phyloP scores from a whole-genome alignment of 306 rosid species.

The Fragaria vesca region DNA sequence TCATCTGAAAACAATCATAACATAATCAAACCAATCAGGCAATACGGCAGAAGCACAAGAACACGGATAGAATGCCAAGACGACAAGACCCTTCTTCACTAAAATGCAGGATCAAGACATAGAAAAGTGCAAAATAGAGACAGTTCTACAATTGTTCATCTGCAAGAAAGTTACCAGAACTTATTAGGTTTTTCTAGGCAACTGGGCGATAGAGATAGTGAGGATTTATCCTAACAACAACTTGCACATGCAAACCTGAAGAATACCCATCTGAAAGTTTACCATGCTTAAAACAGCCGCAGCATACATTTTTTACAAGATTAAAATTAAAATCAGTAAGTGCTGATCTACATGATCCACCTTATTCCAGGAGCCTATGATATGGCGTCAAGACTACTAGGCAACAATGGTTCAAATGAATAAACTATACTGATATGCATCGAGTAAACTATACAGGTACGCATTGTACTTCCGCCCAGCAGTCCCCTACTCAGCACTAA shows the following conservation, averaged over 20 bases:
- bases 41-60: background rate
- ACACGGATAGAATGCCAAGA: background rate
- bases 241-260: background rate
- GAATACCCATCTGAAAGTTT: background rate
- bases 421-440: too few species aligned
- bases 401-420: background rate
- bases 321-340: background rate
- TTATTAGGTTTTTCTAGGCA: background rate
- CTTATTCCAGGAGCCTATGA: background rate
- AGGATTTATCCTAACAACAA: background rate
- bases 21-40: background rate
- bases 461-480: background rate
- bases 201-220: background rate
- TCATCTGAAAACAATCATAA: background rate
- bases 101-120: background rate
- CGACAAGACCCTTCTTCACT: background rate
- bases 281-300: background rate
- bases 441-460: too few species aligned
- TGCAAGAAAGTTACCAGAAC: background rate
- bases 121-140: background rate
- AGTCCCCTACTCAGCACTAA: background rate
- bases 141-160: background rate
- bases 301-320: background rate
- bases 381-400: background rate
- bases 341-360: background rate